Evolutionary conservation across 768 basidiomycete species (phyloP).

Genomic region (Tylopilus sp.): DNA sequence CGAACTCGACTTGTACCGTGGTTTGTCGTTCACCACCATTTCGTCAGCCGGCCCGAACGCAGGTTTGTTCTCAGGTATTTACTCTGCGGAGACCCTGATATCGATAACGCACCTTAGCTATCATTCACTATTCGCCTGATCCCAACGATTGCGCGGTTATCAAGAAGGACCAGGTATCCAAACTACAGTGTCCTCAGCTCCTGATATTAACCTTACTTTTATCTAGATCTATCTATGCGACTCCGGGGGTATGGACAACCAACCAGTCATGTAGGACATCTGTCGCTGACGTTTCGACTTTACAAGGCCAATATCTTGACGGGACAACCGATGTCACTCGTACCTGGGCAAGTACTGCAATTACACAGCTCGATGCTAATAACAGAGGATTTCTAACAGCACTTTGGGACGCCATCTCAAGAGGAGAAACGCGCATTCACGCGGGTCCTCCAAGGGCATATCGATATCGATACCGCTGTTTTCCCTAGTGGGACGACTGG

Average conservation of each 20-base stretch:
- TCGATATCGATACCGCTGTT: conserved; percentile 80
- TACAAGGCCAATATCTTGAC: conserved; percentile 75
- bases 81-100: neutral
- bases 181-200: neutral
- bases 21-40: conserved; percentile 89
- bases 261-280: neutral
- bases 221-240: conserved; percentile 73
- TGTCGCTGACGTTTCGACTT: neutral
- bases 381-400: conserved; percentile 40
- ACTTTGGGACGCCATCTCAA: conserved; percentile 81
- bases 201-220: conserved; percentile 36
- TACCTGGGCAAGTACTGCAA: conserved; percentile 60
- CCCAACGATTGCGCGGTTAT: conserved; percentile 70
- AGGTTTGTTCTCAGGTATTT: conserved; percentile 44
- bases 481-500: conserved; percentile 84
- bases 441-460: conserved; percentile 87
- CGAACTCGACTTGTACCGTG: conserved; percentile 75
- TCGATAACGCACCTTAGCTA: conserved; percentile 44
- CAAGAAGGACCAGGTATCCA: conserved; percentile 62
- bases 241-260: conserved; percentile 60
- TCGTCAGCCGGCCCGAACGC: conserved; percentile 91
- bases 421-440: conserved; percentile 90
- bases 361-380: neutral
- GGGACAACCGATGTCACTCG: conserved; percentile 96
- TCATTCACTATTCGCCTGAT: conserved; percentile 92